Base-by-base conservation (phyloP, 1,284 basidiomycete genomes). In the Amanita bisporigera region DNA sequence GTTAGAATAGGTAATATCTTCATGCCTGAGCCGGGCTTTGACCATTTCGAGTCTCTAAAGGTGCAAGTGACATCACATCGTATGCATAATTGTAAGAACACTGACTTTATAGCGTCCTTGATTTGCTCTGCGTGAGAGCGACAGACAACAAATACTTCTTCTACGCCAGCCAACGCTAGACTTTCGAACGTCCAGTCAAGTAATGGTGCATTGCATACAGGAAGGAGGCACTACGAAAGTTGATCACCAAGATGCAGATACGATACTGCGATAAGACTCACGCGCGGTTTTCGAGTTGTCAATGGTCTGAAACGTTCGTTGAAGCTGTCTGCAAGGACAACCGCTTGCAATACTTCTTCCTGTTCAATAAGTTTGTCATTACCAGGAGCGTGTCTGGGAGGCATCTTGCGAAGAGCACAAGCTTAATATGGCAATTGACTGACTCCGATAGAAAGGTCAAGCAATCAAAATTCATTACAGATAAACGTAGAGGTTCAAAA, bases 171-270 rank as follows among this genome's bases (percentile, higher is more conserved):
- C 21, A 96, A 85, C 38, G 94, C 91, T 57, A 99, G 87, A 76
- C 93, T 93, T 80, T 99, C 97, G 70, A 99, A 91, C 2, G 97
- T 98, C 96, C 97, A 99, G 73, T 96, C 92, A 38, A 99, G 86
- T 41, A 99, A 83, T 5, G 97, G 93, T 1, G 94, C 93, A 77
- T 97, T 97, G 81, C 96, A 97, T 70, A 99, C 88, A 0, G 97
- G 97, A 24, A 99, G 85, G 12, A 99, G 86, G 81, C 95, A 97
- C 94, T 95, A 74, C 52, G 65, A 55, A 57, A 58, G 29, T 47
- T 68, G 70, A 71, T 67, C 66, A 65, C 66, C 67, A 76, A 69
- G 61, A 66, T 45, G 66, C 64, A 57, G 66, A 67, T 47, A 61
- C 6, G 64, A 57, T 38, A 41, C 41, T 31, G 15, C 52, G 57